A percentile compares a stretch with the other conserved stretches of the same genome.
phyloP scores from a whole-genome alignment of 164 flowering plant species.

The Platanus orientalis region DNA sequence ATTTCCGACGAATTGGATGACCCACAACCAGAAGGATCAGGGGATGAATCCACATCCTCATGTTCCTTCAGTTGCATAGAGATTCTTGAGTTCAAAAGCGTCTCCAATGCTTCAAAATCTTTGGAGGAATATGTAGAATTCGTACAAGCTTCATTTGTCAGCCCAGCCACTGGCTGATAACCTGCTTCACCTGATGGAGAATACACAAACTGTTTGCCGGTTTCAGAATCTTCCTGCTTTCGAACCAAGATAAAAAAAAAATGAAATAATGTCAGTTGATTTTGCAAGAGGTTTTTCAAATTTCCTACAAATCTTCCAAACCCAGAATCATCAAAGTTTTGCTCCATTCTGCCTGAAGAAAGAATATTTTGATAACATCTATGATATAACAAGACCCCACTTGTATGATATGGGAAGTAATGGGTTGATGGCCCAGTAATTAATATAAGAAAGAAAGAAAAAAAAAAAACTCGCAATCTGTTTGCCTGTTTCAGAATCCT shows the following conservation, averaged over 20 bases:
- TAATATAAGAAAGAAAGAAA: no score
- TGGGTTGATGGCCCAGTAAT: no score
- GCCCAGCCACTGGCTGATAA: conserved; percentile 18
- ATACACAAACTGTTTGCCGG: conserved; percentile 23
- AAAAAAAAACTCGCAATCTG: no score
- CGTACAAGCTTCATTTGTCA: conserved; percentile 14
- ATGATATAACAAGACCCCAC: no score
- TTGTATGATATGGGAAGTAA: no score
- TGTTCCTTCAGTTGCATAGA: conserved; percentile 16
- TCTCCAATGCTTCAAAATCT: conserved; percentile 11
- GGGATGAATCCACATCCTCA: conserved; percentile 15
- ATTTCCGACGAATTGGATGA: conserved; percentile 31
- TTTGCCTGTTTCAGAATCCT: no score
- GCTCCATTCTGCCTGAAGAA: no score
- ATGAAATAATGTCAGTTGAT: neutral
- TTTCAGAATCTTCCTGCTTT: conserved; percentile 28
- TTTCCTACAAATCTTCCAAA: no score
- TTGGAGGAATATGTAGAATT: conserved; percentile 12
- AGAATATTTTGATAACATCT: no score
- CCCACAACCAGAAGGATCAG: conserved; percentile 14
- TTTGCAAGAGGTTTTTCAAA: neutral
- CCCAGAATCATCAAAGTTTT: no score
- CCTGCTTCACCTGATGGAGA: conserved; percentile 22
- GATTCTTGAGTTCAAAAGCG: conserved; percentile 18
- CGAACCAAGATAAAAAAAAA: neutral